These are phyloP conservation scores for Trametes gibbosa DNA, from an alignment of 768 basidiomycete genomes.

Conservation along the genomic window DNA sequence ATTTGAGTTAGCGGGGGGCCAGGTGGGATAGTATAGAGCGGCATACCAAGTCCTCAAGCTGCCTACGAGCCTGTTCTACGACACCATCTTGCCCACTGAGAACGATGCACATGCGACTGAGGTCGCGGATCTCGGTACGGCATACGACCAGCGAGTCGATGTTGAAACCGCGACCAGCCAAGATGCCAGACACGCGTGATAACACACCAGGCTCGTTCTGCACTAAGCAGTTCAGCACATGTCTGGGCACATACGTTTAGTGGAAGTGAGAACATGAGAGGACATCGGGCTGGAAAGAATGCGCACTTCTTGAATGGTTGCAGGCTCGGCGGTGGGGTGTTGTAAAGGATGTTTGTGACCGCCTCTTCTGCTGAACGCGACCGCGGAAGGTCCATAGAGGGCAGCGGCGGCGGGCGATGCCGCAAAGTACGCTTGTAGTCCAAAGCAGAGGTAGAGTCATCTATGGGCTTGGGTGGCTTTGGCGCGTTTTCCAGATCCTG, in stretches of 20 bases:
- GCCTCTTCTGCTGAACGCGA: constrained; percentile 89
- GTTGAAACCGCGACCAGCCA: constrained; percentile 97
- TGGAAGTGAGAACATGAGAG: background rate
- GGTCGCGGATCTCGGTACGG: constrained; percentile 93
- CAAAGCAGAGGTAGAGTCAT: constrained; percentile 92
- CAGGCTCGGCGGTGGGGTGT: constrained; percentile 86
- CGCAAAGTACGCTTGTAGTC: constrained; percentile 87
- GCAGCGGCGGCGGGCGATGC: constrained; percentile 77
- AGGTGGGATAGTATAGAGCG: background rate
- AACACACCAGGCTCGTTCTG: constrained; percentile 99
- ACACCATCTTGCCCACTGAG: constrained; percentile 96
- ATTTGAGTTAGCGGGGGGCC: background rate
- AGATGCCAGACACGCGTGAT: constrained; percentile 94
- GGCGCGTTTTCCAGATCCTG: constrained; percentile 34
- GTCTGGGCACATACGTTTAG: constrained; percentile 44
- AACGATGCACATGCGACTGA: constrained; percentile 98
- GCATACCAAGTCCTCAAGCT: constrained; percentile 93
- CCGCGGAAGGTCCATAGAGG: constrained; percentile 80
- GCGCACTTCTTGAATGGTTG: constrained; percentile 90
- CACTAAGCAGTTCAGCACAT: constrained; percentile 95
- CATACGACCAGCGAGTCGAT: constrained; percentile 98
- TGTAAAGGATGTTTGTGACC: constrained; percentile 96
- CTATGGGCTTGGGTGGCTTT: constrained; percentile 75
- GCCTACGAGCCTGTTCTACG: constrained; percentile 93
- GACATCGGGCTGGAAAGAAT: background rate